Conservation (phyloP, 2,329 filamentous ascomycete species). For the Exophiala mesophila region DNA sequence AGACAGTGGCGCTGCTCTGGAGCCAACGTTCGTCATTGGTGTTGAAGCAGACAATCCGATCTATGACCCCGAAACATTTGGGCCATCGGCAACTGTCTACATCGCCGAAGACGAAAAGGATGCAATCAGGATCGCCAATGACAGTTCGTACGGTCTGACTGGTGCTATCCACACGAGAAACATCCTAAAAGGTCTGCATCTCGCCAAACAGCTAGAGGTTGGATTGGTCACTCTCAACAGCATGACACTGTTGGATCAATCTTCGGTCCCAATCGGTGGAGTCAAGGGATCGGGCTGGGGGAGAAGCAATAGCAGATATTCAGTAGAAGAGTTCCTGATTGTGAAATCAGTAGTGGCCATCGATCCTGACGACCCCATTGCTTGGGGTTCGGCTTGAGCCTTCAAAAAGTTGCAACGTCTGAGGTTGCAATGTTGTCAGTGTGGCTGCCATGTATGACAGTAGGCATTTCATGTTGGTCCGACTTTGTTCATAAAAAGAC, state of each 20-base stretch:
- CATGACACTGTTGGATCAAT: conserved; percentile 59
- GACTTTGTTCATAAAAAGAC: too few species aligned
- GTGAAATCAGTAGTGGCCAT: not conserved
- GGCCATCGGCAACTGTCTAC: conserved; percentile 65
- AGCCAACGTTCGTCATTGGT: conserved; percentile 62
- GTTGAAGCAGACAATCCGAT: conserved; percentile 69
- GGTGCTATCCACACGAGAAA: conserved; percentile 69
- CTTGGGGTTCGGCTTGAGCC: not conserved
- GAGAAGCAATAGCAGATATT: conserved; percentile 49
- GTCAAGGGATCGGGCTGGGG: conserved; percentile 60
- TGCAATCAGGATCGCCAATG: conserved; percentile 69
- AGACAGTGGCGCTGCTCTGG: conserved; percentile 44
- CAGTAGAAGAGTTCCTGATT: not conserved
- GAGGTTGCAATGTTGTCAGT: too few species aligned
- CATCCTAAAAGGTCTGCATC: conserved; percentile 53
- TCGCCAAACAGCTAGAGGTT: conserved; percentile 61
- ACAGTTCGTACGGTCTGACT: conserved; percentile 72
- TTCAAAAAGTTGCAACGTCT: not conserved
- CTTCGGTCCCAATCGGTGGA: conserved; percentile 61
- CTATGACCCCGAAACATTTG: conserved; percentile 71
- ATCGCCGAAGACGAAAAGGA: conserved; percentile 57
- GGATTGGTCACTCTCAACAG: conserved; percentile 38
- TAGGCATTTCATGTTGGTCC: too few species aligned
- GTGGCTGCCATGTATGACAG: too few species aligned
- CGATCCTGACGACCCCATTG: not conserved